Evolutionary conservation across 352 stramenopile species (phyloP), one percentile per base, ranked within the genome.

Genomic region (Phytophthora litchii): DNA sequence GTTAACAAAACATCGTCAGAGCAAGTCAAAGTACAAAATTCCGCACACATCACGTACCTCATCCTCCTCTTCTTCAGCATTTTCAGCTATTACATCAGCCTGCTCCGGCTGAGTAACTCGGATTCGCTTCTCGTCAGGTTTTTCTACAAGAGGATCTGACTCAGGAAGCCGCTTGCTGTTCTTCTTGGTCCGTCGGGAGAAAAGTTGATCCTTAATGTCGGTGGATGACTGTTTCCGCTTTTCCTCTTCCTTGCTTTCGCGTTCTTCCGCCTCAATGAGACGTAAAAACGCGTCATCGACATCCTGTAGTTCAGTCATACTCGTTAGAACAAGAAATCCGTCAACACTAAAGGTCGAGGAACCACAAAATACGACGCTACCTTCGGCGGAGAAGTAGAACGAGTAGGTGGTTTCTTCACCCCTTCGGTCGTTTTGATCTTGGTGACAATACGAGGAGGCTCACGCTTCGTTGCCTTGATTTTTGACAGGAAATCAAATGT

Each of bases 401-500:
- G 54, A 25, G 32, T 31, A n/a, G 51, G 48, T 38, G 31, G 38
- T 54, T 72, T 77, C 14, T 54, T 73, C 23, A 52, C 37, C 23
- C 60, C 61, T 36, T 73, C 64, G 4, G 41, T 12, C 32, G 54
- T 58, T 12, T 64, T 61, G 10, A 31, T 17, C 23, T 72, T 68
- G 7, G 49, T 19, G 23, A 23, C 64, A 3, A 31, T 27, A 27
- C 59, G 44, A 50, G 42, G 27, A 27, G 41, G 25, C 14, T 70
- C 51, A 40, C 49, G 67, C 43, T 74, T 80, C 29, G 56, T 69
- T 38, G 61, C 60, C 16, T 64, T 78, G 29, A 95, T 92, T 66
- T 91, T 95, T n/a, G 80, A 87, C 50, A 95, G 50, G 23, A 95
- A 95, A 51, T 95, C 86, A 56, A 95, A 91, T 32, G 86, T 92